These are phyloP conservation scores for Paracorniculantispora psalliotae DNA, from an alignment of 2,329 filamentous ascomycete genomes.

Conservation along the genomic window DNA sequence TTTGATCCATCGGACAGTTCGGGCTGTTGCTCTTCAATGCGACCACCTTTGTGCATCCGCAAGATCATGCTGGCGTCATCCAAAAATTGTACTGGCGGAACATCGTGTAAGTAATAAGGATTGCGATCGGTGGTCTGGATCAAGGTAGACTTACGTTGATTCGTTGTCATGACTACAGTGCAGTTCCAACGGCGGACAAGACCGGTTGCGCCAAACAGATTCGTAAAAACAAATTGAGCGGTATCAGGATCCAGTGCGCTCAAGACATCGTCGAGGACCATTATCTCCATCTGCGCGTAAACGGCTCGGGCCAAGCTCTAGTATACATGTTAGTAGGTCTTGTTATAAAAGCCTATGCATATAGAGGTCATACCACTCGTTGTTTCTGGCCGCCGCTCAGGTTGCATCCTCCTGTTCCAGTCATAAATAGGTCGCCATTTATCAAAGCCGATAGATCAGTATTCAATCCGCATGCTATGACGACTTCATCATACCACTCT, in stretches of 20 bases:
- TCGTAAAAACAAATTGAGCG: background rate
- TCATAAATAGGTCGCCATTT: background rate
- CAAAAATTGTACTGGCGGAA: background rate
- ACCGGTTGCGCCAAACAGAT: background rate
- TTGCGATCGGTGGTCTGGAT: background rate
- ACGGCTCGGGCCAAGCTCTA: background rate
- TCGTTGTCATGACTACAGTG: background rate
- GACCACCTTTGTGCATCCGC: background rate
- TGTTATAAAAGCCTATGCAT: background rate
- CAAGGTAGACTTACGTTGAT: background rate
- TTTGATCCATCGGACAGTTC: background rate
- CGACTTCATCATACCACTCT: background rate
- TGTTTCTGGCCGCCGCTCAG: constrained; percentile 11
- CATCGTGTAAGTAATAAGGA: background rate
- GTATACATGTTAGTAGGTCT: too few species aligned
- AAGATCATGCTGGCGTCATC: background rate
- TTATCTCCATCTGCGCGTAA: background rate
- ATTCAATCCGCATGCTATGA: background rate
- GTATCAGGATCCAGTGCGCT: background rate
- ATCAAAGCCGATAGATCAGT: background rate
- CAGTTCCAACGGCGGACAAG: background rate
- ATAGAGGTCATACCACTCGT: background rate
- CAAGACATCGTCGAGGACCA: background rate
- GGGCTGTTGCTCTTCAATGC: background rate
- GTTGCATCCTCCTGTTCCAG: constrained; percentile 3